A percentile compares a stretch with the other conserved stretches of the same genome.
Conservation (phyloP, 352 stramenopile genomes). For the Phytophthora hibernalis region DNA sequence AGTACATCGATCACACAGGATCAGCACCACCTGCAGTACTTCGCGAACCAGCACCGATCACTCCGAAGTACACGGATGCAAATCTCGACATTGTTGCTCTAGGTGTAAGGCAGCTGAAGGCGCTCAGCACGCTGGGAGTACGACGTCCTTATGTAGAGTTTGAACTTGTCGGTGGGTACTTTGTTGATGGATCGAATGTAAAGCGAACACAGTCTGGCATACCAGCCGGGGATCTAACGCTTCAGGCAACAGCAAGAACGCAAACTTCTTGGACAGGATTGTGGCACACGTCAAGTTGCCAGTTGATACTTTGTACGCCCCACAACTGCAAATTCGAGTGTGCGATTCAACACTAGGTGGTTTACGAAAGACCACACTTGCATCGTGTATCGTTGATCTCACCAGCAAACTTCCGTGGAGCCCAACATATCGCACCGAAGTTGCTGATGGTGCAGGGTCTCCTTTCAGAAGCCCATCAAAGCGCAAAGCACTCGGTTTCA, state of each 20-base stretch:
- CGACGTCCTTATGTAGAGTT: slow-evolving; percentile 73
- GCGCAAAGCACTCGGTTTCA: slow-evolving; percentile 2
- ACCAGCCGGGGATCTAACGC: background rate
- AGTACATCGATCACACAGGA: slow-evolving; percentile 63
- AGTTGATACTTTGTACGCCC: slow-evolving; percentile 63
- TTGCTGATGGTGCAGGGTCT: slow-evolving; percentile 24
- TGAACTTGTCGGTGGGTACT: slow-evolving; percentile 64
- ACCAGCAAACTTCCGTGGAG: slow-evolving; percentile 76
- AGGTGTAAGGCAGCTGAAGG: slow-evolving; percentile 73
- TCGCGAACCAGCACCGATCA: slow-evolving; percentile 38
- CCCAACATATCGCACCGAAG: slow-evolving; percentile 44
- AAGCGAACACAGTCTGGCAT: slow-evolving; percentile 51
- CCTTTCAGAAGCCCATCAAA: slow-evolving; percentile 58
- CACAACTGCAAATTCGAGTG: slow-evolving; percentile 71
- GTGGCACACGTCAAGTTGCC: slow-evolving; percentile 59
- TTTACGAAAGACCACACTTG: slow-evolving; percentile 58
- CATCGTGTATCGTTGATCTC: slow-evolving; percentile 67
- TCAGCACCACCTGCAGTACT: slow-evolving; percentile 43
- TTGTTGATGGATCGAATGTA: slow-evolving; percentile 53
- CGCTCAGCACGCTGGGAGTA: slow-evolving; percentile 56
- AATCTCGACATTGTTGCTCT: slow-evolving; percentile 73
- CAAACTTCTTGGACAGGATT: slow-evolving; percentile 75
- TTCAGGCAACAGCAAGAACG: slow-evolving; percentile 58
- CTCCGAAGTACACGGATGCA: slow-evolving; percentile 59
- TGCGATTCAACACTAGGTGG: slow-evolving; percentile 63